Evolutionary conservation across 306 rosid species (phyloP), one percentile per base, ranked within the genome.

Genomic region (Trichosanthes truncata): DNA sequence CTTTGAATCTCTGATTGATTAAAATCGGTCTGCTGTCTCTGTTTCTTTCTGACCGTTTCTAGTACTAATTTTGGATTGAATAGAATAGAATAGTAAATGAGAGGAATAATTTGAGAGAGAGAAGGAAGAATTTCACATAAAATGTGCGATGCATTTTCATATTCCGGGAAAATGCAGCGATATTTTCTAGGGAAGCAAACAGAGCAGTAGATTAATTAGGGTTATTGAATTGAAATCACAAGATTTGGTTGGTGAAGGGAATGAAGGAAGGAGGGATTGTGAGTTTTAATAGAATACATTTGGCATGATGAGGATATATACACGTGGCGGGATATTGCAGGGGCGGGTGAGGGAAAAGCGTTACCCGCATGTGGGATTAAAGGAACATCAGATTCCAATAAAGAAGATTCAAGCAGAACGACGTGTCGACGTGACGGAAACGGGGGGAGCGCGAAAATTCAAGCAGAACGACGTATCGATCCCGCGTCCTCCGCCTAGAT

Each of bases 351-450:
- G 85, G 31, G 95, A 89, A 52, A 89, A 77, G 83, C 87, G 88
- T 63, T 49, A 76, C 68, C 62, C 78, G 41, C 86, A 72, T 17
- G 78, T 46, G 61, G 55, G 78, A 26, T 74, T 74, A 74, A 74
- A 74, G 26, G 78, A 74, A 6, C 59, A 31, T 1, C 66, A 56
- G 31, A 35, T 29, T 31, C 80, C 68, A 62, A 26, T 78, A 25
- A 78, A 31, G 41, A 89, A 81, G 85, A n/a, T n/a, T n/a, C n/a
- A n/a, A n/a, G n/a, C n/a, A n/a, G n/a, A n/a, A n/a, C n/a, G n/a
- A n/a, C n/a, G 93, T 85, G 78, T 90, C 79, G 89, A 92, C 87
- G 91, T 87, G 74, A 84, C 86, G 80, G 89, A 87, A 76, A 88
- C 82, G 75, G 62, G 84, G 59, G 62, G 86, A 80, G 82, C 83